phyloP scores from a whole-genome alignment of 345 rosid species.

The Sonneratia alba region DNA sequence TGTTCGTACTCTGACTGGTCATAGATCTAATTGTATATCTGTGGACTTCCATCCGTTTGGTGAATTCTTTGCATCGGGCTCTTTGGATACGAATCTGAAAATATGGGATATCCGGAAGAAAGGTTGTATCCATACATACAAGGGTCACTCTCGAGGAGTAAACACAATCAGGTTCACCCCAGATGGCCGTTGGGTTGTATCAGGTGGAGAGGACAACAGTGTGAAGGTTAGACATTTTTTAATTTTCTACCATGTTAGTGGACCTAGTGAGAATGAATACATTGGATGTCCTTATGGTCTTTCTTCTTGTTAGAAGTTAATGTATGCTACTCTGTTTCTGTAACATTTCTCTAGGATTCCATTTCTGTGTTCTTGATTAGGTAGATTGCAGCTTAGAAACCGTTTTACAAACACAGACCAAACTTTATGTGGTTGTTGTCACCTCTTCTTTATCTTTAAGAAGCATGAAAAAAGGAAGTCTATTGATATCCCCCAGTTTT shows the following conservation, averaged over 20 bases:
- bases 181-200: slow-evolving; percentile 99
- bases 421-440: no score
- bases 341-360: background rate
- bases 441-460: background rate
- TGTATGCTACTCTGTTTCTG: background rate
- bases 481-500: background rate
- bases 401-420: background rate
- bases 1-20: slow-evolving; percentile 92
- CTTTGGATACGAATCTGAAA: slow-evolving; percentile 93
- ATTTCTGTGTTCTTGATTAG: background rate
- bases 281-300: background rate
- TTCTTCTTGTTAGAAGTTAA: background rate
- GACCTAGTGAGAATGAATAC: background rate
- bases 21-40: slow-evolving; percentile 91
- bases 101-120: slow-evolving; percentile 98
- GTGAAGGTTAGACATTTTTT: slow-evolving; percentile 55
- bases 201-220: slow-evolving; percentile 94
- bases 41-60: slow-evolving; percentile 98
- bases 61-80: slow-evolving; percentile 97
- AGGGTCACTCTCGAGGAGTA: slow-evolving; percentile 97
- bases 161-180: slow-evolving; percentile 96
- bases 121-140: slow-evolving; percentile 96
- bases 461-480: background rate
- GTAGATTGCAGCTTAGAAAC: background rate
- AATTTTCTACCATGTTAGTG: background rate